These are phyloP conservation scores for Excoecaria cochinchinensis DNA, from an alignment of 345 rosid species.

Conservation along the genomic window DNA sequence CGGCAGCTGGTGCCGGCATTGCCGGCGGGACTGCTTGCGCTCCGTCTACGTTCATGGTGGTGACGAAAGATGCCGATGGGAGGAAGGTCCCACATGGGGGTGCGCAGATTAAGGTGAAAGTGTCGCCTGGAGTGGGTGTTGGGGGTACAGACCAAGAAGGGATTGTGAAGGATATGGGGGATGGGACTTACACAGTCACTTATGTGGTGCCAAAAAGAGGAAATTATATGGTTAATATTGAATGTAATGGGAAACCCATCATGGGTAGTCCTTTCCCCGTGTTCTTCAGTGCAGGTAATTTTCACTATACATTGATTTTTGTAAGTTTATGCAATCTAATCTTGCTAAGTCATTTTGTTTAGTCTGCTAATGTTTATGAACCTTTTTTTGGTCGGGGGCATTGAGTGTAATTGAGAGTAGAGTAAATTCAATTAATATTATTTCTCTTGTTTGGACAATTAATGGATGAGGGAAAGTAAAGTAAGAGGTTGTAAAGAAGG, in stretches of 20 bases:
- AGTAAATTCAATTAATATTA: too few relatives aligned
- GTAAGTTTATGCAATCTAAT: neutral
- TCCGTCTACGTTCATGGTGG: slow-evolving; percentile 72
- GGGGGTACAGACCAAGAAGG: slow-evolving; percentile 94
- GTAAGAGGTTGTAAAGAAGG: too few relatives aligned
- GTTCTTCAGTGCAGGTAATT: slow-evolving; percentile 89
- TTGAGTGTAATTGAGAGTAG: too few relatives aligned
- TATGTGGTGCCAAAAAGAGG: slow-evolving; percentile 98
- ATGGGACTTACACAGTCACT: slow-evolving; percentile 82
- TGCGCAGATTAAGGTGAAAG: slow-evolving; percentile 67
- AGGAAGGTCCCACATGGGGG: slow-evolving; percentile 81
- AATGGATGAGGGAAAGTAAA: too few relatives aligned
- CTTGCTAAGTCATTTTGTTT: too few relatives aligned
- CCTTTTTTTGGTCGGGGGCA: too few relatives aligned
- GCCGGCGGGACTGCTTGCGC: slow-evolving; percentile 97
- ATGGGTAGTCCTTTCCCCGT: slow-evolving; percentile 98
- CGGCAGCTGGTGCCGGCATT: slow-evolving; percentile 85
- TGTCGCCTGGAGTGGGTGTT: slow-evolving; percentile 87
- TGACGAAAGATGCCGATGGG: slow-evolving; percentile 83
- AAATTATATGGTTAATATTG: slow-evolving; percentile 88
- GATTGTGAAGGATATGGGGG: slow-evolving; percentile 87
- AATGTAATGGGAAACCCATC: slow-evolving; percentile 81
- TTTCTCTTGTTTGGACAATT: too few relatives aligned
- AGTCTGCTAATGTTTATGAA: neutral
- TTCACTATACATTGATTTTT: neutral